A percentile compares a stretch with the other conserved stretches of the same genome.
phyloP scores from a whole-genome alignment of 176 grass and related monocot species.

The Aegilops bicornis region DNA sequence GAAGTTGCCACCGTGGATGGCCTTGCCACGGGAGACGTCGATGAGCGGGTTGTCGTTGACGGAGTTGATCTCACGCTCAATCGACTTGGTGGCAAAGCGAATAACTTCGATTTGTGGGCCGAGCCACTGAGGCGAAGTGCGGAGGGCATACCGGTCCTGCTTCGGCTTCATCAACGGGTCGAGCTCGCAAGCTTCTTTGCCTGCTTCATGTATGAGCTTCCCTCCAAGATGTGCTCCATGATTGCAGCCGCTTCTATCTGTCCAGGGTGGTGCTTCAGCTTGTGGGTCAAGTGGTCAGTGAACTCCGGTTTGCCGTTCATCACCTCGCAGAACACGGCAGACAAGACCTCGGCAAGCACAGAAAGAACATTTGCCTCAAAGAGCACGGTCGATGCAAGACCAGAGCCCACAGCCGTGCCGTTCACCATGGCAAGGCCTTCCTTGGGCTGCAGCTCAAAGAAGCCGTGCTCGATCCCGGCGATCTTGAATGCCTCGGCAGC shows the following conservation, averaged over 20 bases:
- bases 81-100: constrained; percentile 81
- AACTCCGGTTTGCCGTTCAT: constrained; percentile 92
- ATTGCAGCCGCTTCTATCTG: constrained; percentile 91
- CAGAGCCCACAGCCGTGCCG: constrained; percentile 86
- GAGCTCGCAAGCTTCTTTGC: constrained; percentile 77
- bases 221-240: constrained; percentile 89
- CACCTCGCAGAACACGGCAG: constrained; percentile 86
- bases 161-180: constrained; percentile 91
- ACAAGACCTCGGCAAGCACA: constrained; percentile 69
- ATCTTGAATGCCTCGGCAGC: constrained; percentile 75
- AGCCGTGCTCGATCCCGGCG: constrained; percentile 62
- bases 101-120: constrained; percentile 94
- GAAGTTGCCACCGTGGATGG: constrained; percentile 92
- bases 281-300: constrained; percentile 93
- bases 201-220: constrained; percentile 88
- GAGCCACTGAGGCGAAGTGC: constrained; percentile 93
- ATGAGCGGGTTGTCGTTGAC: constrained; percentile 98
- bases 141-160: constrained; percentile 92
- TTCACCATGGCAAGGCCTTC: constrained; percentile 94
- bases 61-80: constrained; percentile 98
- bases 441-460: constrained; percentile 95
- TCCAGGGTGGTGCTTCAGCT: constrained; percentile 93
- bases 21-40: constrained; percentile 76
- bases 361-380: constrained; percentile 75
- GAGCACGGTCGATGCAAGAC: constrained; percentile 72